phyloP scores from a whole-genome alignment of 805 yeast genomes.

The Candida incommunis region DNA sequence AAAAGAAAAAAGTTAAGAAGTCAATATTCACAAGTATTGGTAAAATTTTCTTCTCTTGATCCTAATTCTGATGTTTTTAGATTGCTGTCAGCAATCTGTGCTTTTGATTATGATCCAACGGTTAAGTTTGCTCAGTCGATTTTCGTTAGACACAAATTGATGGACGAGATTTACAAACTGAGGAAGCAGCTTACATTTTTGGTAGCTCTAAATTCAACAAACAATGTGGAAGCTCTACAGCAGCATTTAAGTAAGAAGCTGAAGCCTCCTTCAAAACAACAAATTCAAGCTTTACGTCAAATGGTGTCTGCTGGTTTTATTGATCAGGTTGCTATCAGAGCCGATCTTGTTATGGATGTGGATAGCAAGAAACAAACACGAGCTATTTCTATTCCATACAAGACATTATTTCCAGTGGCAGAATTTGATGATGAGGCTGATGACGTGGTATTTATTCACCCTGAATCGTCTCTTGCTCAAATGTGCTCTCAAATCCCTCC shows the following conservation, averaged over 20 bases:
- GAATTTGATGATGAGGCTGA: constrained; percentile 28
- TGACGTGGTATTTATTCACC: constrained; percentile 64
- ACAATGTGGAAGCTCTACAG: constrained; percentile 26
- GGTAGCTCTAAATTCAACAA: constrained; percentile 40
- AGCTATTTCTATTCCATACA: constrained; percentile 39
- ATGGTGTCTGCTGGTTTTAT: constrained; percentile 86
- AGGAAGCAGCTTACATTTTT: constrained; percentile 68
- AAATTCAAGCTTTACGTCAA: constrained; percentile 71
- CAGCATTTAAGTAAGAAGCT: constrained; percentile 39
- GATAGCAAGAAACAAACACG: constrained; percentile 42
- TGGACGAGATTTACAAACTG: constrained; percentile 76
- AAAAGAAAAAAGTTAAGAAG: constrained; percentile 30
- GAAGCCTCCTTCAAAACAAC: constrained; percentile 54
- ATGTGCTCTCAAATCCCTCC: constrained; percentile 59
- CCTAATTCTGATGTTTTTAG: constrained; percentile 60
- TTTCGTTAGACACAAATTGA: constrained; percentile 60
- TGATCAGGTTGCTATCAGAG: constrained; percentile 80
- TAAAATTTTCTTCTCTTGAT: constrained; percentile 54
- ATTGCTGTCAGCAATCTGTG: constrained; percentile 71
- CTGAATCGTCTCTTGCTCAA: constrained; percentile 48
- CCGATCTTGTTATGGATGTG: constrained; percentile 58
- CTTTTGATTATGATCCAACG: constrained; percentile 52
- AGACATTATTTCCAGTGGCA: constrained; percentile 32
- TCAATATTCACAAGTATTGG: constrained; percentile 43
- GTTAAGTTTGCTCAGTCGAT: constrained; percentile 38